Evolutionary conservation across 768 basidiomycete genomes (phyloP), one percentile per base, ranked within the genome.

Genomic region (Multifurca ochricompacta): DNA sequence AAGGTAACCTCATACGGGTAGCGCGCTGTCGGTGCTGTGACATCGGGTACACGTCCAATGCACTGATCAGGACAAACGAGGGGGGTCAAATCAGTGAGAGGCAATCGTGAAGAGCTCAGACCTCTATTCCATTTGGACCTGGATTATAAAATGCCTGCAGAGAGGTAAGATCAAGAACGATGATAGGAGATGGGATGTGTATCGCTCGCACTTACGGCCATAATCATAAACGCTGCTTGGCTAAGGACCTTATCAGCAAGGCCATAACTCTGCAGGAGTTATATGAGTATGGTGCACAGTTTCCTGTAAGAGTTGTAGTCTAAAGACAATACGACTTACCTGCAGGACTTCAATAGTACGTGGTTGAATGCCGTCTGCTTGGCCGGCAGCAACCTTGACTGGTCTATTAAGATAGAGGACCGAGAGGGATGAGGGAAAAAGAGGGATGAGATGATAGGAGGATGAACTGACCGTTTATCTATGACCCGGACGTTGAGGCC

Each of bases 81-180:
- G 1, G 7, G 1, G 11, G 23, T 14, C 9, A 11, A 6, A 10
- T n/a, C 13, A 16, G 18, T 14, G 21, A 14, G 34, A 11, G n/a
- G n/a, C 25, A 13, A 1, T 13, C 14, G 37, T 35, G 8, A 18
- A 19, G 27, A 27, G 41, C 2, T 4, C 51, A n/a, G 13, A 82
- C 86, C 72, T 82, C 75, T 34, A 89, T 85, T 3, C 76, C 81
- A 14, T 74, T 61, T 1, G 71, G 67, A 19, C 73, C 70, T 3
- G 87, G 86, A 59, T 87, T 84, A 62, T 88, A 89, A 65, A 88
- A 87, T 7, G 85, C 80, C 87, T 89, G 43, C 3, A 23, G 31
- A 48, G 36, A 30, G 16, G 34, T 48, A 27, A n/a, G 18, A 7
- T 16, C 10, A 34, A 11, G 18, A 8, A 25, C 56, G 23, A 43